Evolutionary conservation across 305 asterid genomes (phyloP).

Genomic region (Fraxinus platypoda): DNA sequence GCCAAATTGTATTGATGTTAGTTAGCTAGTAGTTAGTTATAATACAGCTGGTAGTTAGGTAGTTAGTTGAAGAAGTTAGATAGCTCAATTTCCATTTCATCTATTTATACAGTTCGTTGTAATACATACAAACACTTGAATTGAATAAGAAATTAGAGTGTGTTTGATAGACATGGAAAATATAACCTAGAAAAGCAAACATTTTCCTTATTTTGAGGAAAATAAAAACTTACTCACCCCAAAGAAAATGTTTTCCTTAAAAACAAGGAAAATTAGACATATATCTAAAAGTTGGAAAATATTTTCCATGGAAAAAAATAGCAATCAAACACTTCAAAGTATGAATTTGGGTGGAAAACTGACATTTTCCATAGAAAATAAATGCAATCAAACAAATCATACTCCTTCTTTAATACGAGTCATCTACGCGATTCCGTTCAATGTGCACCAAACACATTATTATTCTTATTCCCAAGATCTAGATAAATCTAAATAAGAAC

Average conservation of each 20-base stretch:
- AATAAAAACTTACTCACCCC: too few species aligned
- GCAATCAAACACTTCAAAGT: too few species aligned
- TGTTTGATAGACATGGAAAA: too few species aligned
- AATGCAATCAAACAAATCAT: too few species aligned
- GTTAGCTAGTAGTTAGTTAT: background rate
- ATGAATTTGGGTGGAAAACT: too few species aligned
- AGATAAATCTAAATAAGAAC: background rate
- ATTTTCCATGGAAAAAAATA: too few species aligned
- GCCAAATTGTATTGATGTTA: background rate
- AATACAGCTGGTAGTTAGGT: background rate
- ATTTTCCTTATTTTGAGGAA: too few species aligned
- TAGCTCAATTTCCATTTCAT: background rate
- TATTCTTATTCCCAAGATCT: background rate
- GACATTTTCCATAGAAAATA: too few species aligned
- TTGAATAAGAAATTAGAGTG: background rate
- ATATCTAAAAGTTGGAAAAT: too few species aligned
- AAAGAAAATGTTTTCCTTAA: too few species aligned
- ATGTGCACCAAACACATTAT: background rate
- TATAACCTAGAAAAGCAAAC: too few species aligned
- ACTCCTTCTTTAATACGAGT: background rate
- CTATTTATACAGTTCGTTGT: background rate
- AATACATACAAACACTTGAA: background rate
- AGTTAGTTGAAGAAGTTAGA: background rate
- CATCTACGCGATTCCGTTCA: background rate
- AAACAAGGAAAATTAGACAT: too few species aligned